A percentile compares a stretch with the other conserved stretches of the same genome.
Evolutionary conservation across 176 grass and related monocot genomes (phyloP).

Genomic region (Triticum urartu): DNA sequence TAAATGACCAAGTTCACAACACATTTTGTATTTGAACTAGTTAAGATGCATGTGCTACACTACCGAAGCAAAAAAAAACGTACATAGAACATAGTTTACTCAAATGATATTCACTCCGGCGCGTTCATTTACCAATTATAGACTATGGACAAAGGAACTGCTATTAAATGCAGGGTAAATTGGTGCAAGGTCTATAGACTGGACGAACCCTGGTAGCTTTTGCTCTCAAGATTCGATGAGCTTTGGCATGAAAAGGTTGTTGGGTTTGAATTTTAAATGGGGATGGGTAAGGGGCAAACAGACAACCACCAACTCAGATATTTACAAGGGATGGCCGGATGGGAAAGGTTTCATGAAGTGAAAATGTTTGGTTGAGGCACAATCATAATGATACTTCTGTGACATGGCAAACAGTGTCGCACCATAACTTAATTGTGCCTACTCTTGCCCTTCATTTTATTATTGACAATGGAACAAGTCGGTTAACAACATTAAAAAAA

Average conservation of each 20-base stretch:
- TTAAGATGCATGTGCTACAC: neutral
- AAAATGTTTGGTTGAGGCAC: conserved; percentile 12
- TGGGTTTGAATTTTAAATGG: accelerated
- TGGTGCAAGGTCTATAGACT: neutral
- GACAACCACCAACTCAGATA: neutral
- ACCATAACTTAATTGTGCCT: neutral
- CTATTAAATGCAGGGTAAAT: neutral
- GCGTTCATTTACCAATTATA: neutral
- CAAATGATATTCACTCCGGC: neutral
- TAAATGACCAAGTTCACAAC: neutral
- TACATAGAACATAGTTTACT: neutral
- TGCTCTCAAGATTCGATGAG: neutral
- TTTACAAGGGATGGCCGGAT: neutral
- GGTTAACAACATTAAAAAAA: neutral
- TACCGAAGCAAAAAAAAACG: neutral
- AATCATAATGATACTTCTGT: neutral
- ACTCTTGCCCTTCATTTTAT: neutral
- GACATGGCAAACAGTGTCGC: neutral
- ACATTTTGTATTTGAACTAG: neutral
- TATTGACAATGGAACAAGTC: neutral
- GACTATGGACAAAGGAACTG: neutral
- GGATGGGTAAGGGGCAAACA: neutral
- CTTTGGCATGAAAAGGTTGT: neutral
- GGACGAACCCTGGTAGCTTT: neutral
- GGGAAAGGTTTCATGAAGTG: neutral